These are phyloP conservation scores for Penicillium brasilianum DNA, from an alignment of 2,329 filamentous ascomycete genomes.

Conservation along the genomic window DNA sequence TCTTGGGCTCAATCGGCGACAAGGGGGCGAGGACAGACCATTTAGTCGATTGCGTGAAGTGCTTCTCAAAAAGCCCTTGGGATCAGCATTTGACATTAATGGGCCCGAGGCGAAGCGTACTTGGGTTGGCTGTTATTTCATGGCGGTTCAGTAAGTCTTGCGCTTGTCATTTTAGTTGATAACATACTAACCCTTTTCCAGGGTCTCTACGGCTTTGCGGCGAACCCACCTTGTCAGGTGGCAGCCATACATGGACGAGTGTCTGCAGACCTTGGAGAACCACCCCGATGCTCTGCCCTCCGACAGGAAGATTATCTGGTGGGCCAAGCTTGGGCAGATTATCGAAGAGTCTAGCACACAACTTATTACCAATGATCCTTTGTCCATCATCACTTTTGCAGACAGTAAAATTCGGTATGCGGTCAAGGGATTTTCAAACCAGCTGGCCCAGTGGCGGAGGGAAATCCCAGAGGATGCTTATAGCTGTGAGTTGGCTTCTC, in stretches of 20 bases:
- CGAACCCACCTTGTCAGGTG: slow-evolving; percentile 64
- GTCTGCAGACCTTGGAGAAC: slow-evolving; percentile 61
- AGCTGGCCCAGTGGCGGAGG: slow-evolving; percentile 65
- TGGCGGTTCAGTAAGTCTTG: slow-evolving; percentile 58
- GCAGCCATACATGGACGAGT: slow-evolving; percentile 68
- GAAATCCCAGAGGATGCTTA: slow-evolving; percentile 60
- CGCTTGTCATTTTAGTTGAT: background rate
- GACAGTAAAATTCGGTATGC: slow-evolving; percentile 69
- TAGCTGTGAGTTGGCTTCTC: slow-evolving; percentile 56
- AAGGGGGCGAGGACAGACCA: slow-evolving; percentile 42
- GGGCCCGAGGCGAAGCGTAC: slow-evolving; percentile 63
- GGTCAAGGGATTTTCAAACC: slow-evolving; percentile 67
- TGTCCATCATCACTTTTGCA: slow-evolving; percentile 57
- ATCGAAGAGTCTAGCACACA: slow-evolving; percentile 71
- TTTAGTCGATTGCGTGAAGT: slow-evolving; percentile 46
- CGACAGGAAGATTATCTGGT: slow-evolving; percentile 61
- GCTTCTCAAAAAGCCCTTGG: slow-evolving; percentile 41
- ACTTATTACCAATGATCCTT: slow-evolving; percentile 70
- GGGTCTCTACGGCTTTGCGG: slow-evolving; percentile 63
- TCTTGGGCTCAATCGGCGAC: slow-evolving; percentile 71
- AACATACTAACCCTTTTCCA: slow-evolving; percentile 34
- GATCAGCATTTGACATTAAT: slow-evolving; percentile 51
- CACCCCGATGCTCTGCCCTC: slow-evolving; percentile 62
- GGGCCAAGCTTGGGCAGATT: slow-evolving; percentile 64
- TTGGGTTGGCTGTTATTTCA: slow-evolving; percentile 66